These are phyloP conservation scores for Globisporangium heterothallicum DNA, from an alignment of 352 stramenopile genomes.

Conservation along the genomic window DNA sequence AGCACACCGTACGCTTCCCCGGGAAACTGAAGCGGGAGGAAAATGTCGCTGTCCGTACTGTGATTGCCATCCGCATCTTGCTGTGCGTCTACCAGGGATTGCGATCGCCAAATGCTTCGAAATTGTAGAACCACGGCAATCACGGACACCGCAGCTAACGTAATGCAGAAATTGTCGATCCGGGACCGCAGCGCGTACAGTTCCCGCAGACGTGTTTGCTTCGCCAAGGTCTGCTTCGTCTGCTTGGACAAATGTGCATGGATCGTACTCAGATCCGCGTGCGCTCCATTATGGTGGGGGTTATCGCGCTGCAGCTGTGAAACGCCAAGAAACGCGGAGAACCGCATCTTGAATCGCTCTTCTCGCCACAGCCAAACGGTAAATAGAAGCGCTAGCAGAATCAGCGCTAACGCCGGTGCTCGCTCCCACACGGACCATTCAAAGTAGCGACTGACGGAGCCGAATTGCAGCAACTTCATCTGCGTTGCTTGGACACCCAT, in stretches of 20 bases:
- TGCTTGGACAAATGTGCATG: not conserved
- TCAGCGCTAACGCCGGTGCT: constrained; percentile 23
- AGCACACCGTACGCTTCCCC: constrained; percentile 47
- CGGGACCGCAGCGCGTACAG: constrained; percentile 28
- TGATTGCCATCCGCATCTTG: not conserved
- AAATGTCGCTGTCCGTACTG: constrained; percentile 3
- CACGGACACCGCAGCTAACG: constrained; percentile 30
- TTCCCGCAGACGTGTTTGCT: constrained; percentile 18
- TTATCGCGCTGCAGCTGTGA: not conserved
- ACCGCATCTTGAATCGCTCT: constrained; percentile 36
- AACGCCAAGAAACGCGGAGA: constrained; percentile 22
- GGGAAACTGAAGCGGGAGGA: constrained; percentile 25
- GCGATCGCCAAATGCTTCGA: constrained; percentile 47
- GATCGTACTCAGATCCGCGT: not conserved
- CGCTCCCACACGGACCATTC: constrained; percentile 42
- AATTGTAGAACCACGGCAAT: constrained; percentile 44
- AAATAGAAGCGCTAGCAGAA: constrained; percentile 18
- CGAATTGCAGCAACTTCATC: constrained; percentile 21
- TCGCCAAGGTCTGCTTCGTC: constrained; percentile 12
- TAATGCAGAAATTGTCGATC: constrained; percentile 31
- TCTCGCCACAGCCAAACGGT: constrained; percentile 28
- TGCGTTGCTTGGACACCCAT: constrained; percentile 11
- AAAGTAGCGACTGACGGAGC: constrained; percentile 46
- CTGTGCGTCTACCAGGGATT: not conserved
- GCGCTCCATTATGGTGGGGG: not conserved